Evolutionary conservation across 2,329 filamentous ascomycete genomes (phyloP).

Genomic region (Apiospora marii): DNA sequence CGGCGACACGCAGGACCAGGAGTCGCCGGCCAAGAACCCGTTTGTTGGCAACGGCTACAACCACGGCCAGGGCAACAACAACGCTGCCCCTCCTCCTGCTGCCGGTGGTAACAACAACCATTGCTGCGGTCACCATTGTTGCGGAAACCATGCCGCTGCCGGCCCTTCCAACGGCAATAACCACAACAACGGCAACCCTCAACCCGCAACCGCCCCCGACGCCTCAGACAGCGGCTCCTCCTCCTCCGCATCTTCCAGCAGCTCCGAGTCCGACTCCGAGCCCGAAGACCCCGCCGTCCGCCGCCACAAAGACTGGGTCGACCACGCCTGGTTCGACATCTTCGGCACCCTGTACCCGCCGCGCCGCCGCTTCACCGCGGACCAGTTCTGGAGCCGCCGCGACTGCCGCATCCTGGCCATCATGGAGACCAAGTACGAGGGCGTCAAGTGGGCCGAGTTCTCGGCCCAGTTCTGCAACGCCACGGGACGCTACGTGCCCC

Average conservation of each 20-base stretch:
- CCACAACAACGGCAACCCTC: not conserved
- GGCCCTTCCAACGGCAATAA: not conserved
- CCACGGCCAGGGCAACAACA: not conserved
- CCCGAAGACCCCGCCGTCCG: not conserved
- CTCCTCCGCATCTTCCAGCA: not conserved
- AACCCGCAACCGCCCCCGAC: not conserved
- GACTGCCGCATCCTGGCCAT: constrained; percentile 37
- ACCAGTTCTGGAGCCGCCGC: constrained; percentile 34
- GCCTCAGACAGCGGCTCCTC: not conserved
- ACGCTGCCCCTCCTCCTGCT: too few relatives aligned
- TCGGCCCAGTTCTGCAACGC: constrained; percentile 40
- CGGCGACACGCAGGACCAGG: not conserved
- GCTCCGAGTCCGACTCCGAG: too few relatives aligned
- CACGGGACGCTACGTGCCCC: constrained; percentile 37
- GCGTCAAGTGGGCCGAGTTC: constrained; percentile 36
- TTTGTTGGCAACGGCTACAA: not conserved
- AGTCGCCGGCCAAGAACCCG: not conserved
- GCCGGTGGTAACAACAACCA: not conserved
- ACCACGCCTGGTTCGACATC: constrained; percentile 24
- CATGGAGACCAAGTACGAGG: constrained; percentile 39
- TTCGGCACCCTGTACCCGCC: constrained; percentile 31
- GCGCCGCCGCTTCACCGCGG: constrained; percentile 31
- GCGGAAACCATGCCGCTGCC: not conserved
- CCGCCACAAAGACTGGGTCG: not conserved
- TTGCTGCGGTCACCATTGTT: not conserved